Evolutionary conservation across 2,329 filamentous ascomycete species (phyloP).

Genomic region (Phyllosticta capitalensis): DNA sequence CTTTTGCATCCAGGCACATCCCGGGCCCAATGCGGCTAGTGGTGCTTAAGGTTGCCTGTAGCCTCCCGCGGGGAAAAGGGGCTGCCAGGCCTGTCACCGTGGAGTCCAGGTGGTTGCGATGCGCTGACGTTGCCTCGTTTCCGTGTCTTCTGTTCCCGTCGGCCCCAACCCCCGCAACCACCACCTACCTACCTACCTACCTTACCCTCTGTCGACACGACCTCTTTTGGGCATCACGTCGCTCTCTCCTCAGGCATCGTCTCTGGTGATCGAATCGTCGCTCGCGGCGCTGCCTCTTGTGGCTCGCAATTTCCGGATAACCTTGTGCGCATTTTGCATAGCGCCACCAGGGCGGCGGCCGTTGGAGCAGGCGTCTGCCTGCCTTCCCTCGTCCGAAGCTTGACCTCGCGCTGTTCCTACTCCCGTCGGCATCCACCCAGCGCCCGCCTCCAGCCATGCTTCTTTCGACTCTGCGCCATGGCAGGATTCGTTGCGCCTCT

Average conservation of each 20-base stretch:
- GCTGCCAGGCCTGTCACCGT: not conserved
- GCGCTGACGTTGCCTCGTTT: not conserved
- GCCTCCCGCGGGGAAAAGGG: conserved; percentile 9
- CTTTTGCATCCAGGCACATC: conserved; percentile 2
- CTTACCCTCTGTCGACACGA: not conserved
- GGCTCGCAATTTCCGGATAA: not conserved
- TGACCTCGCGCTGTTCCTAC: not conserved
- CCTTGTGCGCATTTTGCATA: not conserved
- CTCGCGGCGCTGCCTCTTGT: not conserved
- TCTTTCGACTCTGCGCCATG: not conserved
- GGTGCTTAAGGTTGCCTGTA: conserved; percentile 7
- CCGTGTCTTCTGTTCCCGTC: not conserved
- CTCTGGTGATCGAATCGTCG: not conserved
- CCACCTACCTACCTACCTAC: not conserved
- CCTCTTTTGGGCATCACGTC: not conserved
- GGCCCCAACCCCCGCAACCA: not conserved
- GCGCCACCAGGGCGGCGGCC: not conserved
- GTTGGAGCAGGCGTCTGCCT: not conserved
- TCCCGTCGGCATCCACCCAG: no score
- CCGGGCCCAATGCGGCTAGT: not conserved
- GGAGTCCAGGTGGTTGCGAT: not conserved
- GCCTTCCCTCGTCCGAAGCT: not conserved
- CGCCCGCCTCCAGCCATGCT: not conserved
- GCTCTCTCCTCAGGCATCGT: not conserved
- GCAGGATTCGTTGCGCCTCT: not conserved